Evolutionary conservation across 208 protist species (phyloP).

Genomic region (Baffinella frigidus): DNA sequence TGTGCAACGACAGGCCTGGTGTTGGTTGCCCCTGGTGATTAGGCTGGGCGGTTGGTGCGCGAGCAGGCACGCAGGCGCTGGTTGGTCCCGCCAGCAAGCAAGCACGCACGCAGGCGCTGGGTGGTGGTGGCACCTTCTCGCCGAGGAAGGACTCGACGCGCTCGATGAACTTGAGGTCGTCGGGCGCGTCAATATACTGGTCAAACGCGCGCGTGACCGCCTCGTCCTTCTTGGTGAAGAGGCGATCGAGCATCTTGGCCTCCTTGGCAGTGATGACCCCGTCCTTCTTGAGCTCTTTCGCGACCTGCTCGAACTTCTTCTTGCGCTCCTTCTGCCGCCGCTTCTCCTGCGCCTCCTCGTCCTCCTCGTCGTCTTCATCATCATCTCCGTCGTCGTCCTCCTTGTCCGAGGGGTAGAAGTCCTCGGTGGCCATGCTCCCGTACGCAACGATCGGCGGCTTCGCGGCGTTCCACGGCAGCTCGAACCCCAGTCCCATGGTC

Average conservation of each 20-base stretch:
- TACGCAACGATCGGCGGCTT: constrained; percentile 30
- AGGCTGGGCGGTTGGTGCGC: not conserved
- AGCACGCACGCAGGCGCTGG: too few relatives aligned
- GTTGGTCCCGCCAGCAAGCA: too few relatives aligned
- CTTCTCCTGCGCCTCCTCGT: constrained; percentile 54
- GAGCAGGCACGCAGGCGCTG: too few relatives aligned
- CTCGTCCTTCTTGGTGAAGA: constrained; percentile 51
- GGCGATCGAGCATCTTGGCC: not conserved
- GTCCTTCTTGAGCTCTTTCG: not conserved
- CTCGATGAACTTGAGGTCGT: constrained; percentile 34
- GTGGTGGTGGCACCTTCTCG: too few relatives aligned
- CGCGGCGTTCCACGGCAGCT: not conserved
- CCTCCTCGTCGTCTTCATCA: constrained; percentile 26
- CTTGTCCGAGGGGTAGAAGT: constrained; percentile 37
- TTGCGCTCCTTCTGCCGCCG: not conserved
- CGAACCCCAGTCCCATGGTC: not conserved
- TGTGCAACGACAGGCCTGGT: too few relatives aligned
- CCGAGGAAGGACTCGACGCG: constrained; percentile 25
- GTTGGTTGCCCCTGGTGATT: not conserved
- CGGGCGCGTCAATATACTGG: constrained; percentile 24
- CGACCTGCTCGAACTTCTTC: not conserved
- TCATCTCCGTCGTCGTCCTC: not conserved
- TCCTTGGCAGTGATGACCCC: not conserved
- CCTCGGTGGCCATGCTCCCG: constrained; percentile 15
- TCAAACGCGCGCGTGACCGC: constrained; percentile 33